Conservation (phyloP, 768 basidiomycete genomes). For the Mycena indigotica region DNA sequence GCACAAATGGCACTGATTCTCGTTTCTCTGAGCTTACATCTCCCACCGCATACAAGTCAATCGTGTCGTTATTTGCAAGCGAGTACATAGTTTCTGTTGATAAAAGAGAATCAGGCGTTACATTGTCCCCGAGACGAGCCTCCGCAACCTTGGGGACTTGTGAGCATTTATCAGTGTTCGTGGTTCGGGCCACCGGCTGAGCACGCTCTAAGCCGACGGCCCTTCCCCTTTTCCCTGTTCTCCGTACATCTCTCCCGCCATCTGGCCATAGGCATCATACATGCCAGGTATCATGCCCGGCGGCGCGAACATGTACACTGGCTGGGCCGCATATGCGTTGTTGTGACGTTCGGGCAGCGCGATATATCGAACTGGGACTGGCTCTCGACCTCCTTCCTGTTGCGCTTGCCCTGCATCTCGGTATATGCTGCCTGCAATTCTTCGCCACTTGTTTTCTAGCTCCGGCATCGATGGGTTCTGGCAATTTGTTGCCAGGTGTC, state of each 20-base stretch:
- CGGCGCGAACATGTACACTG: neutral
- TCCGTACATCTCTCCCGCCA: neutral
- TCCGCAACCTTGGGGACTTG: conserved; percentile 4
- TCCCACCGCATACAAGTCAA: conserved; percentile 13
- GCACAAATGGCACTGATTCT: conserved; percentile 4
- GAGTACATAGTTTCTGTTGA: neutral
- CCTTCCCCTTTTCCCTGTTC: conserved; percentile 17
- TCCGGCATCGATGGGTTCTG: conserved; percentile 7
- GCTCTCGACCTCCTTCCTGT: neutral
- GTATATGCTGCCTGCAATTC: conserved; percentile 8
- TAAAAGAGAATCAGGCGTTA: conserved; percentile 8
- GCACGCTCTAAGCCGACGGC: conserved; percentile 10
- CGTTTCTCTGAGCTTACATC: neutral
- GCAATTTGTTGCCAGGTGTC: conserved; percentile 13
- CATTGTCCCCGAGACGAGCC: conserved; percentile 7
- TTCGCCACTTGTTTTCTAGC: conserved; percentile 21
- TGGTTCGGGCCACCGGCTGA: conserved; percentile 1
- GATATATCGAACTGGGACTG: neutral
- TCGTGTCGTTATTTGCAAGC: neutral
- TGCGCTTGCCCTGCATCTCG: neutral
- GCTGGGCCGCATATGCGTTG: neutral
- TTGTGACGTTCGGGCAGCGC: neutral
- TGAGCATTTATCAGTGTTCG: neutral
- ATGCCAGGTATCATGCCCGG: neutral
- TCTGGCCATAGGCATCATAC: neutral